Evolutionary conservation across 768 basidiomycete genomes (phyloP).

Genomic region (Mycena rosella): DNA sequence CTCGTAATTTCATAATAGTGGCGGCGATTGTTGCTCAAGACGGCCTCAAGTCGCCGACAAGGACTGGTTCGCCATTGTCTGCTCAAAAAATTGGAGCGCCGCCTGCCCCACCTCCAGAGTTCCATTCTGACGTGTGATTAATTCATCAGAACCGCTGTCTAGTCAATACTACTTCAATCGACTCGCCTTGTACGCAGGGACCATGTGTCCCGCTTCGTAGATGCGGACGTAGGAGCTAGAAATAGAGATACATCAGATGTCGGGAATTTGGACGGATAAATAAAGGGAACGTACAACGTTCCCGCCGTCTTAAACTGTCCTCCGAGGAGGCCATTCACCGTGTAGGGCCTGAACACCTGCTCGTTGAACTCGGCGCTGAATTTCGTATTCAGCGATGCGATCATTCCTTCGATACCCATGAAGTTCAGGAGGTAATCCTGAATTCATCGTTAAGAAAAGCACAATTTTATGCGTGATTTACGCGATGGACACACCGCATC

Average conservation of each 20-base stretch:
- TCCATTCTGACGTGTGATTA: no score
- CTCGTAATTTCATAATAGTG: no score
- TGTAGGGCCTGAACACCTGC: slow-evolving; percentile 51
- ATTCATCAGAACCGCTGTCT: no score
- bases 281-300: slow-evolving; percentile 44
- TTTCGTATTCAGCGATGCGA: neutral
- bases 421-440: slow-evolving; percentile 55
- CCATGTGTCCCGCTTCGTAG: slow-evolving; percentile 46
- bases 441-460: no score
- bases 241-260: no score
- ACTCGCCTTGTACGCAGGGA: slow-evolving; percentile 47
- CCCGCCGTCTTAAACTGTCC: no score
- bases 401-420: slow-evolving; percentile 58
- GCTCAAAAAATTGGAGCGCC: slow-evolving; percentile 22
- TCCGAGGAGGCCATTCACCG: slow-evolving; percentile 51
- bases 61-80: slow-evolving; percentile 18
- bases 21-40: no score
- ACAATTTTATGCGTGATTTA: no score
- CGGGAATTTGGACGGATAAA: neutral
- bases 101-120: slow-evolving; percentile 22
- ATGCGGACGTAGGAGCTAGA: slow-evolving; percentile 54
- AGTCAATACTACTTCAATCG: no score
- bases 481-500: no score
- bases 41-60: no score
- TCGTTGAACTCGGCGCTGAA: slow-evolving; percentile 46